These are phyloP conservation scores for Spizellomyces sp. DNA, from an alignment of 192 early-diverging fungal species.

Conservation along the genomic window DNA sequence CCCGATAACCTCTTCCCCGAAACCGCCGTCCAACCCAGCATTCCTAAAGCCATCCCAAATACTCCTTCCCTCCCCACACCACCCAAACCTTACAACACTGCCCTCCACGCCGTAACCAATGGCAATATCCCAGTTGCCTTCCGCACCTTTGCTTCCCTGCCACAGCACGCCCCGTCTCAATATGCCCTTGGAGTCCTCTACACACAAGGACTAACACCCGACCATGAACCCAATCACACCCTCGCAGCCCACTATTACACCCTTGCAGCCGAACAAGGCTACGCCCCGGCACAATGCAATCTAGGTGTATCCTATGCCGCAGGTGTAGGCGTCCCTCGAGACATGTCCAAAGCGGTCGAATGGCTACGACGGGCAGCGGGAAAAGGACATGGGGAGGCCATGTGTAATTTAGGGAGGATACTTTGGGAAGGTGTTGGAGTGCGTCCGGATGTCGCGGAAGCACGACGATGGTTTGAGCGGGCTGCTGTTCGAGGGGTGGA, in stretches of 20 bases:
- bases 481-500: background rate
- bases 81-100: background rate
- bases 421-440: constrained; percentile 1
- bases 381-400: constrained; percentile 11
- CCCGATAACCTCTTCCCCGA: no score
- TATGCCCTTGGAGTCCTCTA: background rate
- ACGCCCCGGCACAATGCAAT: constrained; percentile 23
- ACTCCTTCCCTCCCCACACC: no score
- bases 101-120: background rate
- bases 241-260: constrained; percentile 13
- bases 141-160: background rate
- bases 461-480: constrained; percentile 15
- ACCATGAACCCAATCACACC: background rate
- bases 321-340: background rate
- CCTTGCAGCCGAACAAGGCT: constrained; percentile 9
- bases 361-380: constrained; percentile 12
- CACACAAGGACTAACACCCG: background rate
- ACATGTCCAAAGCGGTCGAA: constrained; percentile 3
- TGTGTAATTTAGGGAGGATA: constrained; percentile 15
- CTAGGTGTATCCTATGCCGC: constrained; percentile 20
- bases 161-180: background rate
- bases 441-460: constrained; percentile 5
- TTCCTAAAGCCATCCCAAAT: no score
- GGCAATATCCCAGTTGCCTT: background rate
- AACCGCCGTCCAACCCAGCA: no score